Conservation (phyloP, 2,329 filamentous ascomycete species). For the Cercospora citrullina region DNA sequence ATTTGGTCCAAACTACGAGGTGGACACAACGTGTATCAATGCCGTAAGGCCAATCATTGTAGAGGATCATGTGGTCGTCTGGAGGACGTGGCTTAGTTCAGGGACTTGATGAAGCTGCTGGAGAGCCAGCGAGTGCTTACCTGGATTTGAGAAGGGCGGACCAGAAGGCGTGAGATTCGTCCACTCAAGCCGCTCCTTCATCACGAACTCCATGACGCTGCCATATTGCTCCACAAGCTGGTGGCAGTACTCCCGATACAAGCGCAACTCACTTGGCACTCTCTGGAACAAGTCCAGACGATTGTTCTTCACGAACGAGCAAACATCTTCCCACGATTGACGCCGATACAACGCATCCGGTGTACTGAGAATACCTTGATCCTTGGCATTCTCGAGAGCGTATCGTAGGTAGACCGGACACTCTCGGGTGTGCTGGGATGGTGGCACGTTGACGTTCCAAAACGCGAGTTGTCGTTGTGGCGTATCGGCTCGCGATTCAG, state of each 20-base stretch:
- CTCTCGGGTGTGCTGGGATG: constrained; percentile 58
- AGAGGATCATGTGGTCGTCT: constrained; percentile 64
- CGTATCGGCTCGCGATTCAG: background rate
- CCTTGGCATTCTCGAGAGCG: constrained; percentile 60
- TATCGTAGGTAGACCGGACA: constrained; percentile 72
- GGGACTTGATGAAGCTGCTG: background rate
- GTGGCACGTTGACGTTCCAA: constrained; percentile 80
- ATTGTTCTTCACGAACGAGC: constrained; percentile 63
- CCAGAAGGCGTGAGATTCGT: constrained; percentile 39
- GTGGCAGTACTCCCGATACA: constrained; percentile 71
- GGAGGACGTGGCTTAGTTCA: background rate
- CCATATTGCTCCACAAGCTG: constrained; percentile 67
- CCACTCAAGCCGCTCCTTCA: constrained; percentile 72
- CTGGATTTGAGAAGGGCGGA: constrained; percentile 6
- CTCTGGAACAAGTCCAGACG: constrained; percentile 75
- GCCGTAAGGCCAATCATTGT: constrained; percentile 95
- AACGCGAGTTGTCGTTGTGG: constrained; percentile 52
- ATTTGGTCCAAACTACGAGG: constrained; percentile 92
- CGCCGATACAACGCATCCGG: constrained; percentile 65
- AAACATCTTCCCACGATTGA: constrained; percentile 70
- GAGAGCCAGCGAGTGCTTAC: background rate
- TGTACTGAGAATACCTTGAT: constrained; percentile 67
- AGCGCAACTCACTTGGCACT: constrained; percentile 72
- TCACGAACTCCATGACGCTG: constrained; percentile 74
- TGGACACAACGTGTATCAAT: constrained; percentile 77